phyloP scores from a whole-genome alignment of 148 eudicot genomes.

The Vaccinium myrtillus region DNA sequence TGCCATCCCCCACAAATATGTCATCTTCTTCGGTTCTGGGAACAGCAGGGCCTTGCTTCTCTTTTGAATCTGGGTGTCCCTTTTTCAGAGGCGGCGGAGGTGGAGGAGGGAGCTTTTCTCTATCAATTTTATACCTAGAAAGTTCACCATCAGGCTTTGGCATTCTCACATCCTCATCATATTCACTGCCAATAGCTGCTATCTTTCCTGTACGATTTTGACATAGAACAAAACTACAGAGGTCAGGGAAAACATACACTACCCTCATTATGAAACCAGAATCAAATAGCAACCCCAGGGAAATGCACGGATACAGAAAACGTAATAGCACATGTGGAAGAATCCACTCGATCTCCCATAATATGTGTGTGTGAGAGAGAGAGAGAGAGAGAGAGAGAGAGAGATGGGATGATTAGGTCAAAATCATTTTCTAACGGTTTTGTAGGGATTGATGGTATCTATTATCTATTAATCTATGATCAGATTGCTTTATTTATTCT shows the following conservation, averaged over 20 bases:
- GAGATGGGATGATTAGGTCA: background rate
- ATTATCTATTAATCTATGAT: background rate
- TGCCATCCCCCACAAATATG: slow-evolving; percentile 88
- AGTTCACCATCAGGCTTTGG: slow-evolving; percentile 43
- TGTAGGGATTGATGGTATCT: background rate
- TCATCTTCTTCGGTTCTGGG: slow-evolving; percentile 82
- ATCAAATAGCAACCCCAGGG: background rate
- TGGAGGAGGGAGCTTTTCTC: slow-evolving; percentile 49
- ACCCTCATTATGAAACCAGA: background rate
- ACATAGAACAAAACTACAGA: background rate
- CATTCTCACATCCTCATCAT: slow-evolving; percentile 55
- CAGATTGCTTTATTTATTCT: background rate
- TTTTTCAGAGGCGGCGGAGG: slow-evolving; percentile 79
- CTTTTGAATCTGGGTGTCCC: slow-evolving; percentile 46
- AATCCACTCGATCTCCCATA: background rate
- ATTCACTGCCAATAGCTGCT: slow-evolving; percentile 43
- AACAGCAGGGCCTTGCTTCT: slow-evolving; percentile 57
- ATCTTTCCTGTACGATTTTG: slow-evolving; percentile 50
- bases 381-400: background rate
- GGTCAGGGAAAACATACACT: background rate
- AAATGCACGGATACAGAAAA: background rate
- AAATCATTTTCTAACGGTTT: too few relatives aligned
- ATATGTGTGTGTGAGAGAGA: too few relatives aligned
- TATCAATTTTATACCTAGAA: slow-evolving; percentile 42
- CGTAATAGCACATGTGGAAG: background rate